Conservation (phyloP, 148 eudicot species). For the Arctostaphylos glauca region DNA sequence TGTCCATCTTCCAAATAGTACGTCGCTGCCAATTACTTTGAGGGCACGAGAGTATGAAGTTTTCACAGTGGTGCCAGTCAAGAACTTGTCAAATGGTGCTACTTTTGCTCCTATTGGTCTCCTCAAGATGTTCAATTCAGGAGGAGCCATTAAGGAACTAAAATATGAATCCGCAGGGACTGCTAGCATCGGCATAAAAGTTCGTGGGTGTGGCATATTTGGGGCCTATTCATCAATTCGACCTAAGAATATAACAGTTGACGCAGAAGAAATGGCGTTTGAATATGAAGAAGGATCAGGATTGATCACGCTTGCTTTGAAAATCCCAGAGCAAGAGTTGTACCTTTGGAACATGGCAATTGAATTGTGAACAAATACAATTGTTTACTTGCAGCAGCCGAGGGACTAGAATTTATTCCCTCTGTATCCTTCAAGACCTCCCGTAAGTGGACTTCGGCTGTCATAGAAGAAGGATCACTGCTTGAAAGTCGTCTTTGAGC, state of each 20-base stretch:
- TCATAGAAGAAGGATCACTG: not conserved
- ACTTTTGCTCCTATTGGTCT: slow-evolving; percentile 73
- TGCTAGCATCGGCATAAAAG: slow-evolving; percentile 35
- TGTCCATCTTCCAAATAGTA: slow-evolving; percentile 50
- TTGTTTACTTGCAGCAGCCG: not conserved
- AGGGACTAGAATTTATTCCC: not conserved
- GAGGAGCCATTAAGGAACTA: slow-evolving; percentile 67
- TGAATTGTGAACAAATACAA: slow-evolving; percentile 28
- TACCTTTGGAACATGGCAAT: slow-evolving; percentile 58
- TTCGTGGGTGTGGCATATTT: slow-evolving; percentile 66
- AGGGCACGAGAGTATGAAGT: slow-evolving; percentile 69
- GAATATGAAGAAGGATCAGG: slow-evolving; percentile 50
- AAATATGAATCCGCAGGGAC: slow-evolving; percentile 39
- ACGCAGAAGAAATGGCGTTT: slow-evolving; percentile 41
- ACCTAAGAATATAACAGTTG: slow-evolving; percentile 60
- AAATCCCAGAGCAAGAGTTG: slow-evolving; percentile 47
- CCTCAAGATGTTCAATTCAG: slow-evolving; percentile 71
- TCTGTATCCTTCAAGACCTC: not conserved
- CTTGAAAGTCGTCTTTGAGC: not conserved
- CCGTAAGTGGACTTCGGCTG: not conserved
- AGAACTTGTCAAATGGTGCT: slow-evolving; percentile 45
- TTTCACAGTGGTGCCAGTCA: slow-evolving; percentile 70
- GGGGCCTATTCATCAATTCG: slow-evolving; percentile 64
- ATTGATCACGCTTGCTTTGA: slow-evolving; percentile 44
- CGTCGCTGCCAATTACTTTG: slow-evolving; percentile 59